Percentiles rank a stretch among this genome's conserved stretches.
These are phyloP conservation scores for Rhizophora apiculata DNA, from an alignment of 345 rosid species.

Conservation along the genomic window DNA sequence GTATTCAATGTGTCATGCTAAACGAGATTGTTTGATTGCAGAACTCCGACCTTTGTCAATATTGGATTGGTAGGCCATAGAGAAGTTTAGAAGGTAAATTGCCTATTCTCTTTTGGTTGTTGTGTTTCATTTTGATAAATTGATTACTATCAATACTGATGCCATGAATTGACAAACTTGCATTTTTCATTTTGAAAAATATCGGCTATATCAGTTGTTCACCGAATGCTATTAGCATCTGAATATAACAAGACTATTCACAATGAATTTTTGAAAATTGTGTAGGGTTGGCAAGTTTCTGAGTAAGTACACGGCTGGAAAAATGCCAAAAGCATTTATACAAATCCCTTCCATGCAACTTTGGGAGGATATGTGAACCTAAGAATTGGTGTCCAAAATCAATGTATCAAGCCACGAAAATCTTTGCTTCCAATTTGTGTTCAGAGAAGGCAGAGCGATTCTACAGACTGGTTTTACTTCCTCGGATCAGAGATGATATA, in stretches of 20 bases:
- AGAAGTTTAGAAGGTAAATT: slow-evolving; percentile 68
- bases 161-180: not conserved
- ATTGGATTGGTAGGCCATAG: slow-evolving; percentile 55
- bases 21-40: slow-evolving; percentile 33
- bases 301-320: slow-evolving; percentile 75
- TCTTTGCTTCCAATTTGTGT: slow-evolving; percentile 74
- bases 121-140: not conserved
- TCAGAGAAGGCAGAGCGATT: slow-evolving; percentile 66
- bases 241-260: not conserved
- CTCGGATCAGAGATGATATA: slow-evolving; percentile 87
- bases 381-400: slow-evolving; percentile 97
- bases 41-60: slow-evolving; percentile 63
- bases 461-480: slow-evolving; percentile 77
- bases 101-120: not conserved
- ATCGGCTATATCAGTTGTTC: not conserved
- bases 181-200: not conserved
- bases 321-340: slow-evolving; percentile 83
- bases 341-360: slow-evolving; percentile 63
- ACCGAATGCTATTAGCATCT: not conserved
- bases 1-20: not conserved
- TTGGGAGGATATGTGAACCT: slow-evolving; percentile 97
- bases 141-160: too few relatives aligned
- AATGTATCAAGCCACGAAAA: slow-evolving; percentile 83
- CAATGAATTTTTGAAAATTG: not conserved
- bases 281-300: slow-evolving; percentile 77